These are phyloP conservation scores for Fraxinus nigra DNA, from an alignment of 305 asterid genomes.

Conservation along the genomic window DNA sequence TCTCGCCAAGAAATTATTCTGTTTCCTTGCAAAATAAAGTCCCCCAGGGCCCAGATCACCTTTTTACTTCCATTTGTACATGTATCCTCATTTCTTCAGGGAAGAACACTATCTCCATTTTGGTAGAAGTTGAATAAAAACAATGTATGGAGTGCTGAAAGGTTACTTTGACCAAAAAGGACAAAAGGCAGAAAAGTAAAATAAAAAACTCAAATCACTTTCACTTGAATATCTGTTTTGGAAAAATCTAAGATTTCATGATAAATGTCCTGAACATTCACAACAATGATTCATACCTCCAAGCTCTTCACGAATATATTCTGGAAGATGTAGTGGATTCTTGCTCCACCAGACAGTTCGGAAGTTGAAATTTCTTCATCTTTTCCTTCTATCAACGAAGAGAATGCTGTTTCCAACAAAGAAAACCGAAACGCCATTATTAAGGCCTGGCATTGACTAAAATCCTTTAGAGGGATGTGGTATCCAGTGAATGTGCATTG, in stretches of 20 bases:
- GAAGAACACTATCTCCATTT: not conserved
- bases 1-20: not conserved
- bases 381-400: conserved; percentile 97
- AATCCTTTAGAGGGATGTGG: not conserved
- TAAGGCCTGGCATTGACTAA: not conserved
- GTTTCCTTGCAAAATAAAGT: not conserved
- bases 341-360: conserved; percentile 93
- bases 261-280: conserved; percentile 17
- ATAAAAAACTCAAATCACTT: not conserved
- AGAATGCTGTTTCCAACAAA: conserved; percentile 65
- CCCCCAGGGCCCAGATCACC: not conserved
- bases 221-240: not conserved
- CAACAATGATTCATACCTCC: conserved; percentile 58
- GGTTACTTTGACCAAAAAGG: not conserved
- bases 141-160: not conserved
- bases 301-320: conserved; percentile 76
- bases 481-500: not conserved
- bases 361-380: conserved; percentile 79
- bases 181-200: not conserved
- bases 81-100: not conserved
- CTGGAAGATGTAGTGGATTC: conserved; percentile 88
- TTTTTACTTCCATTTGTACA: not conserved
- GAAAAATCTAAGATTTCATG: conserved; percentile 1
- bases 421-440: conserved; percentile 16
- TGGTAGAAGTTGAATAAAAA: not conserved